Evolutionary conservation across 495 filamentous ascomycete species (phyloP).

Genomic region (Hyaloscypha finlandica): DNA sequence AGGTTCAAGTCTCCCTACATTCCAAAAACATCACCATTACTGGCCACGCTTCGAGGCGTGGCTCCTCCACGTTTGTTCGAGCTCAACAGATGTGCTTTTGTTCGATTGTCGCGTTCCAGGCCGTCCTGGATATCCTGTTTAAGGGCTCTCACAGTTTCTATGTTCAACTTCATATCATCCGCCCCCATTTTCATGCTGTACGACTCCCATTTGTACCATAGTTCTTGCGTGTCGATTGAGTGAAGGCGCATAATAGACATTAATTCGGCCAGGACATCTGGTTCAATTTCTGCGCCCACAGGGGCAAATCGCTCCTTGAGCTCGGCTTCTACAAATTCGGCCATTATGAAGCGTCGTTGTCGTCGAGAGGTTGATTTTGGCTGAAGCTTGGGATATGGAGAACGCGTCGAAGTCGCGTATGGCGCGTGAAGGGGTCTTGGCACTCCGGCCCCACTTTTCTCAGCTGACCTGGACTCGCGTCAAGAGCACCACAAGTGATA

Average conservation of each 20-base stretch:
- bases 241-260: constrained; percentile 83
- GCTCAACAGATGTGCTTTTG: constrained; percentile 58
- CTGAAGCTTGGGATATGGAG: background rate
- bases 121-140: constrained; percentile 85
- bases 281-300: constrained; percentile 54
- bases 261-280: constrained; percentile 76
- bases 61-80: constrained; percentile 61
- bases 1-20: constrained; percentile 57
- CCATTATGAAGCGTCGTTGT: constrained; percentile 42
- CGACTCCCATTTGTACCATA: constrained; percentile 97
- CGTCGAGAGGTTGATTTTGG: background rate
- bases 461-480: no score
- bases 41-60: constrained; percentile 64
- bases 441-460: no score
- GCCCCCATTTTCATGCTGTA: constrained; percentile 88
- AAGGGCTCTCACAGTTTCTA: constrained; percentile 70
- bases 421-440: constrained; percentile 3
- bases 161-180: constrained; percentile 69
- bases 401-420: constrained; percentile 1
- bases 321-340: constrained; percentile 52
- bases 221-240: constrained; percentile 71
- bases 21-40: constrained; percentile 72
- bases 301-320: constrained; percentile 70
- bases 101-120: constrained; percentile 70
- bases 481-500: no score